Evolutionary conservation across 495 filamentous ascomycete species (phyloP).

Genomic region (Bacidia gigantensis): DNA sequence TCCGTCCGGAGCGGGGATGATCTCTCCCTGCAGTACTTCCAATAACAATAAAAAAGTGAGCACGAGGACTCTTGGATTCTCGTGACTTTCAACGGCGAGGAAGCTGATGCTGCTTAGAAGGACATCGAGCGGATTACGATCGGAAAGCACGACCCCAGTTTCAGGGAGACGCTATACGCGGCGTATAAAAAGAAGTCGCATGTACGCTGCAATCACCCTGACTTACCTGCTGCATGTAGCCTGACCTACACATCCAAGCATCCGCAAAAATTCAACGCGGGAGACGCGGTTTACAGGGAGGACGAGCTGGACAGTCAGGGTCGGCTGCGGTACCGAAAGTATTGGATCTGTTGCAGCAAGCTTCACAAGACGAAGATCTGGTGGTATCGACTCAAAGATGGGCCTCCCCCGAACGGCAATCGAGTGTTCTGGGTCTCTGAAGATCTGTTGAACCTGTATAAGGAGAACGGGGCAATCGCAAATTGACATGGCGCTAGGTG

Average conservation of each 20-base stretch:
- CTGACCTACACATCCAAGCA: neutral
- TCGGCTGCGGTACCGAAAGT: neutral
- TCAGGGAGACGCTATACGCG: constrained; percentile 21
- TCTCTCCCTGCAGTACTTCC: too few species aligned
- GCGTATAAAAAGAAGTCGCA: neutral
- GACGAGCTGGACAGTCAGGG: neutral
- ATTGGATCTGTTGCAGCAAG: neutral
- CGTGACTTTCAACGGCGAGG: too few species aligned
- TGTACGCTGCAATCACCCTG: neutral
- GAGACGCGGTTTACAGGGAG: neutral
- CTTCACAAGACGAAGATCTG: neutral
- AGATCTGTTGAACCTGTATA: neutral
- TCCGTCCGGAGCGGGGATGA: too few species aligned
- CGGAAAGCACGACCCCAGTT: constrained; percentile 22
- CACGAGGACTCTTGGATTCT: too few species aligned
- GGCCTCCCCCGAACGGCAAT: neutral
- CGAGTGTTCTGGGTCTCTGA: neutral
- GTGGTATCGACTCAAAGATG: neutral
- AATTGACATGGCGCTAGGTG: neutral
- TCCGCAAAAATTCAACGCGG: neutral
- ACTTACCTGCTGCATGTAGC: constrained; percentile 11
- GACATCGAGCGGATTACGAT: constrained; percentile 13
- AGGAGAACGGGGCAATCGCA: neutral
- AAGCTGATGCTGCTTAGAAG: neutral
- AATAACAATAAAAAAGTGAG: too few species aligned